Base-by-base conservation (phyloP, 116 monocot genomes). In the Zostera marina region DNA sequence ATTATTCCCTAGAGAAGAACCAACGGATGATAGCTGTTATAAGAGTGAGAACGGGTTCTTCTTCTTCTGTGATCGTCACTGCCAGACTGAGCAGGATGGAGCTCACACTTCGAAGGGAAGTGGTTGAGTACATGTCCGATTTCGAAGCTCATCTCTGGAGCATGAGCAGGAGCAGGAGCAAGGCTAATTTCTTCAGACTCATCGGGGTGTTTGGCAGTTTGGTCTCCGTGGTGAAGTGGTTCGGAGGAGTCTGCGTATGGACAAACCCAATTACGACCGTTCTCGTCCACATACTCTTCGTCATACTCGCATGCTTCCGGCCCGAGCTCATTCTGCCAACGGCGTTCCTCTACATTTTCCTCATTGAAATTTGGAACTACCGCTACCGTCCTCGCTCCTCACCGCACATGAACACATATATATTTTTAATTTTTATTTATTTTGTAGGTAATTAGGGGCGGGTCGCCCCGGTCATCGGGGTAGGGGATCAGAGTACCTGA, bases 171-270 rank as follows among this genome's bases (percentile, higher is more conserved):
- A 88, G 88, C 75, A 88, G n/a, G n/a, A n/a, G n/a, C n/a, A n/a
- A 83, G 54, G 88, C 88, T 7, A 79, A 88, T 66, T 88, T 88
- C 68, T 83, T 88, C 68, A 74, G 88, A 23, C 77, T 88, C 14
- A 72, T 88, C 7, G 54, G 72, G 1, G 77, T 80, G 40, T 60
- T 88, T 13, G 77, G 75, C 0, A 58, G 47, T 2, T 68, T 72
- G 3, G 60, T 88, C 8, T 63, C 77, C 0, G 19, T 75, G 4
- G 73, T 56, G 10, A 68, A 77, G 15, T 79, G 77, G 75, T 13
- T 80, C 21, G 75, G 70, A 14, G 54, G 68, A 12, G 66, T 80
- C 12, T 52, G 83, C 11, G 72, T 69, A 39, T 88, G 88, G 83
- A 62, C 74, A 22, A 42, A 61, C 3, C 88, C 83, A 0, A 66